These are phyloP conservation scores for Amaranthus palmeri DNA, from an alignment of 148 eudicot species.

Conservation along the genomic window DNA sequence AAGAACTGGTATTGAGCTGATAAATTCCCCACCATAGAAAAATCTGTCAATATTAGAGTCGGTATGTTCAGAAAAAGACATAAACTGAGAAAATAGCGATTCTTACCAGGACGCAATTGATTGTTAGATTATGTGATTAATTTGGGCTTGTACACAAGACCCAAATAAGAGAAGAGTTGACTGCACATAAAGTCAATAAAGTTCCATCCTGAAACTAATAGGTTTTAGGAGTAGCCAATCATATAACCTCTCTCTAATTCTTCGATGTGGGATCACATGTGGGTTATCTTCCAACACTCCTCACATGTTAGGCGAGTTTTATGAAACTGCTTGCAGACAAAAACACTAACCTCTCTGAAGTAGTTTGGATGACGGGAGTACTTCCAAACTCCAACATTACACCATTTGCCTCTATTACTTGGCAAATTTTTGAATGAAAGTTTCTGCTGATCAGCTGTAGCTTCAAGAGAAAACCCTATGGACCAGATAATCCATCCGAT, in stretches of 20 bases:
- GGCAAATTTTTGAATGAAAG: constrained; percentile 70
- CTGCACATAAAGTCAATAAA: not conserved
- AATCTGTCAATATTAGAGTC: constrained; percentile 35
- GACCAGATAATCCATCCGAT: constrained; percentile 93
- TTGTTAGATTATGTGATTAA: too few species aligned
- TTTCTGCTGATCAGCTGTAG: constrained; percentile 88
- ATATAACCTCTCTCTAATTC: too few species aligned
- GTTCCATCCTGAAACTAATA: too few species aligned
- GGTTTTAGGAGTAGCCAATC: too few species aligned
- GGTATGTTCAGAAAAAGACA: not conserved
- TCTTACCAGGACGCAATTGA: too few species aligned
- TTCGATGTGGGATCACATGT: too few species aligned
- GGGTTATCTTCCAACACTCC: too few species aligned
- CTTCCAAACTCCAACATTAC: constrained; percentile 81
- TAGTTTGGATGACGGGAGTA: constrained; percentile 96
- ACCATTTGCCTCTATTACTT: constrained; percentile 88
- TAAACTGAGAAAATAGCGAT: not conserved
- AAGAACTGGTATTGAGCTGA: constrained; percentile 79
- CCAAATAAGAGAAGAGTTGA: not conserved
- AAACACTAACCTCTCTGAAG: constrained; percentile 73
- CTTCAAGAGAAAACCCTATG: constrained; percentile 68
- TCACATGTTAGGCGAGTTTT: too few species aligned
- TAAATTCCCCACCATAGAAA: constrained; percentile 94
- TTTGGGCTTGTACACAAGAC: too few species aligned
- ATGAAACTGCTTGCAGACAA: too few species aligned